Base-by-base conservation (phyloP, 2,329 filamentous ascomycete genomes). In the Trichoderma gracile region DNA sequence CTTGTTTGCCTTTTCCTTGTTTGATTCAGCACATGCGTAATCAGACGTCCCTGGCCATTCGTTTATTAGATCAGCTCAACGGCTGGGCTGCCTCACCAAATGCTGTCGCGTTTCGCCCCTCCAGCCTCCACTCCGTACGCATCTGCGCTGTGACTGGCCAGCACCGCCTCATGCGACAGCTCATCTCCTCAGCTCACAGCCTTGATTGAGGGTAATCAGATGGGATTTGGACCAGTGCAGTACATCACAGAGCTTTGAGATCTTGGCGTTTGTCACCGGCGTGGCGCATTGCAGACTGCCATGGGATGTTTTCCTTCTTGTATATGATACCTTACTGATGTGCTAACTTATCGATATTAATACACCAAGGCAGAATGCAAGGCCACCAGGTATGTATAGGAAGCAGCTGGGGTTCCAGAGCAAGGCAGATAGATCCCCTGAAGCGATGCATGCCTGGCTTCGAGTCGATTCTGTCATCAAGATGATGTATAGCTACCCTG, bases 91-190 rank as follows among this genome's bases (percentile, higher is more conserved):
- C 53, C 61, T 58, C 61, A 38, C 3, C 33, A 30, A 21, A 42
- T 23, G 54, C 53, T 58, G 52, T 64, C 53, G 61, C 25, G 61
- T 45, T 57, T 64, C 61, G 61, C 61, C 52, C 53, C 33, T 14
- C 33, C 54, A 57, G 45, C 54, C 61, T 64, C 61, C 61, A 64
- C 61, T 56, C 46, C 58, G 38, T 25, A 33, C 8, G 8, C 10
- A 45, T 58, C n/a, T n/a, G 46, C 52, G 61, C 52, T 64, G 58
- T 53, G 10, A 55, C 61, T 55, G 54, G 61, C 46, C 42, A 62
- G 57, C 57, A 56, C 52, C 50, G 61, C 61, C 52, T 56, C 61
- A 55, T 50, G 53, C 56, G 45, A 63, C 59, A 63, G 50, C 59
- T 53, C 59, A 33, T 17, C 25, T 43, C 38, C 42, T 38, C 23